Evolutionary conservation across 1,284 basidiomycete genomes (phyloP).

Genomic region (Wallemia mellicola): DNA sequence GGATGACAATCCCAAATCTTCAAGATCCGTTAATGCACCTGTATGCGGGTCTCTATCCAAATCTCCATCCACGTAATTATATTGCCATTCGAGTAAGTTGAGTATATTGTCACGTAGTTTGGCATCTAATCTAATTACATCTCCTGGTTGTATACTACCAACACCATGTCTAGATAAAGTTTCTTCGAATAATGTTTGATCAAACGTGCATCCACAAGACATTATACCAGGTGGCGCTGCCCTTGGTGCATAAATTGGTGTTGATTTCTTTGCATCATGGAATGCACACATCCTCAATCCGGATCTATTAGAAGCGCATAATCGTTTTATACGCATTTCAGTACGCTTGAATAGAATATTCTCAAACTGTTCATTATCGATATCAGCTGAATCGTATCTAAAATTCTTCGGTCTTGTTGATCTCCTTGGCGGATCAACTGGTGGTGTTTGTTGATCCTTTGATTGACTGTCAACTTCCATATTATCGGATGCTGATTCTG

Average conservation of each 20-base stretch:
- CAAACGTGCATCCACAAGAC: conserved; percentile 49
- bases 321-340: conserved; percentile 31
- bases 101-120: conserved; percentile 44
- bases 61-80: conserved; percentile 48
- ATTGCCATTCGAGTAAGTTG: conserved; percentile 32
- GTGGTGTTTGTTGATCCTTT: not conserved
- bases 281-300: conserved; percentile 56
- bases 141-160: conserved; percentile 47
- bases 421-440: not conserved
- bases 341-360: not conserved
- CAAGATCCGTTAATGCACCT: conserved; percentile 7
- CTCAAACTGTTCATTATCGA: not conserved
- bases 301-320: conserved; percentile 48
- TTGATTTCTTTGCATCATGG: conserved; percentile 53
- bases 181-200: conserved; percentile 54
- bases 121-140: conserved; percentile 55
- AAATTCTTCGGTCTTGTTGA: conserved; percentile 3
- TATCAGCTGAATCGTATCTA: conserved; percentile 4
- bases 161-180: conserved; percentile 40
- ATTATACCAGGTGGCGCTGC: conserved; percentile 40
- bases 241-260: conserved; percentile 39
- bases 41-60: conserved; percentile 22
- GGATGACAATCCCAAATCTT: conserved; percentile 3
- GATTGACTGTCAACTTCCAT: not conserved
- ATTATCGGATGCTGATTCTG: conserved; percentile 1